phyloP scores from a whole-genome alignment of 2,329 filamentous ascomycete genomes.

The Pseudogymnoascus destructans region DNA sequence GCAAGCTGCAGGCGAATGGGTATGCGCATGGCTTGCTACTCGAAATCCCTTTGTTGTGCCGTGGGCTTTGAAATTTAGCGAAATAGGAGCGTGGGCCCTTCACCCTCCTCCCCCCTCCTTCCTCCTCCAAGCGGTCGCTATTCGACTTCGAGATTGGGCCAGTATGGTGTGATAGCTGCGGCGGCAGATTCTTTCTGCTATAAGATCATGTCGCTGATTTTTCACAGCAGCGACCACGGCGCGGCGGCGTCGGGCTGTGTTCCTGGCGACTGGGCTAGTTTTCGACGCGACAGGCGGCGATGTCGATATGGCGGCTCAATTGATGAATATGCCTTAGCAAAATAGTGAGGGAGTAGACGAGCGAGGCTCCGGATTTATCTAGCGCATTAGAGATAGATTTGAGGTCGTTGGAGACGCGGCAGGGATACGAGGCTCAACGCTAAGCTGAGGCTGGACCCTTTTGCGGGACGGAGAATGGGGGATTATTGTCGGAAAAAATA shows the following conservation, averaged over 20 bases:
- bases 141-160: background rate
- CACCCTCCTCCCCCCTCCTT: background rate
- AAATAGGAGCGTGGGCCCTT: background rate
- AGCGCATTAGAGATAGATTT: background rate
- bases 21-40: slow-evolving; percentile 46
- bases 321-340: background rate
- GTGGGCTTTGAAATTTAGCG: background rate
- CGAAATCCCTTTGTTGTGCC: background rate
- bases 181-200: background rate
- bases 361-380: background rate
- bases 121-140: background rate
- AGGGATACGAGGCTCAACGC: slow-evolving; percentile 3
- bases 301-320: background rate
- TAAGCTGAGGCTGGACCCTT: slow-evolving; percentile 1
- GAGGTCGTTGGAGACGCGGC: background rate
- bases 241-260: background rate
- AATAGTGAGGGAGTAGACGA: background rate
- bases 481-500: too few relatives aligned
- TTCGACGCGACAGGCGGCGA: background rate
- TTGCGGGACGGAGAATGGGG: background rate
- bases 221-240: background rate
- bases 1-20: slow-evolving; percentile 81
- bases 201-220: slow-evolving; percentile 6
- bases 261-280: background rate
- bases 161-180: background rate